phyloP scores from a whole-genome alignment of 2,329 filamentous ascomycete species.

The Colletotrichum sp. region DNA sequence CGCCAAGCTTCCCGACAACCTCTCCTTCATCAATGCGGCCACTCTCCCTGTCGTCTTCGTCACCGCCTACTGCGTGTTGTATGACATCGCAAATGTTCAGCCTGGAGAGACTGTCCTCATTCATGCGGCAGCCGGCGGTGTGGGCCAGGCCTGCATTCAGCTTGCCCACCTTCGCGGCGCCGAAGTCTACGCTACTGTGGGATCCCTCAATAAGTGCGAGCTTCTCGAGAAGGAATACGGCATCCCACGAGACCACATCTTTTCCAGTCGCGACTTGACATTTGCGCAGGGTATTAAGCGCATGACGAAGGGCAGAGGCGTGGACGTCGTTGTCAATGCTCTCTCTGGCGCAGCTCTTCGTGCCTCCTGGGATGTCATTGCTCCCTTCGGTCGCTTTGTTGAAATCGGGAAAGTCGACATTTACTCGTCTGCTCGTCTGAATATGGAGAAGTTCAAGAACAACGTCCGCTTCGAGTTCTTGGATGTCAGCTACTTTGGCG shows the following conservation, averaged over 20 bases:
- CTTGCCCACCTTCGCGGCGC: conserved; percentile 33
- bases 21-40: conserved; percentile 29
- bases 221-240: conserved; percentile 28
- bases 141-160: conserved; percentile 39
- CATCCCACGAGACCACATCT: conserved; percentile 28
- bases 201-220: conserved; percentile 30
- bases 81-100: conserved; percentile 28
- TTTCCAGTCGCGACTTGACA: conserved; percentile 26
- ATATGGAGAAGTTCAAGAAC: conserved; percentile 49
- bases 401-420: conserved; percentile 48
- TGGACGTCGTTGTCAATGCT: conserved; percentile 43
- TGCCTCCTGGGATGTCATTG: conserved; percentile 48
- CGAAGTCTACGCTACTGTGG: conserved; percentile 34
- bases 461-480: conserved; percentile 51
- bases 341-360: conserved; percentile 44
- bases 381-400: conserved; percentile 48
- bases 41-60: conserved; percentile 27
- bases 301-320: conserved; percentile 31
- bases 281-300: conserved; percentile 34
- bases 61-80: conserved; percentile 36
- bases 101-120: conserved; percentile 36
- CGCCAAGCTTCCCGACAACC: conserved; percentile 39
- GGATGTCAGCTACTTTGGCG: conserved; percentile 35
- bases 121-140: conserved; percentile 37
- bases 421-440: conserved; percentile 43